Conservation (phyloP, 257 asterid genomes). For the Primulina tabacum region DNA sequence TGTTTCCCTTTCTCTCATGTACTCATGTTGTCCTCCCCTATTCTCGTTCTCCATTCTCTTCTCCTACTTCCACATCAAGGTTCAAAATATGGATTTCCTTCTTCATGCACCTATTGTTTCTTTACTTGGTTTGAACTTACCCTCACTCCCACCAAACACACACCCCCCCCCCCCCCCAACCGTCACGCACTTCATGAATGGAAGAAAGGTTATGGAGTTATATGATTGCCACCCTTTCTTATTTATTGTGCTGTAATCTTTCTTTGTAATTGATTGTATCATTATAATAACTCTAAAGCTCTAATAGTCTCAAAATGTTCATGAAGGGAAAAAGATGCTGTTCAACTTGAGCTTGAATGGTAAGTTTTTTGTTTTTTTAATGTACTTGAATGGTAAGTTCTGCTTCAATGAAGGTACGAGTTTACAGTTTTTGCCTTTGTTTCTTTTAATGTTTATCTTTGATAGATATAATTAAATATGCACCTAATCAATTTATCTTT, state of each 20-base stretch:
- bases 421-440: conserved; percentile 11
- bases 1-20: not conserved
- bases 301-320: conserved; percentile 21
- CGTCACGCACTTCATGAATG: not conserved
- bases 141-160: too few species aligned
- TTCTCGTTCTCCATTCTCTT: not conserved
- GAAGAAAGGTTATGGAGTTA: not conserved
- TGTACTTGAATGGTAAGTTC: too few species aligned
- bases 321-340: conserved; percentile 81
- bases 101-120: conserved; percentile 17
- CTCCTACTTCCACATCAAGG: not conserved
- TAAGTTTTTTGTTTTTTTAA: conserved; percentile 30
- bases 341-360: conserved; percentile 86
- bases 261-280: conserved; percentile 12
- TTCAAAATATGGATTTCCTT: conserved; percentile 13
- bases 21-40: not conserved
- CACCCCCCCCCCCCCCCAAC: not conserved
- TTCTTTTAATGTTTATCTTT: conserved; percentile 1
- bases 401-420: not conserved
- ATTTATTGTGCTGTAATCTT: conserved; percentile 5
- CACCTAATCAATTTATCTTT: too few species aligned
- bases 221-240: conserved; percentile 15
- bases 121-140: conserved; percentile 8
- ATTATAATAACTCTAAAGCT: conserved; percentile 4
- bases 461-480: too few species aligned